Conservation (phyloP, 176 grass and related monocot species). For the Zoysia pacifica region DNA sequence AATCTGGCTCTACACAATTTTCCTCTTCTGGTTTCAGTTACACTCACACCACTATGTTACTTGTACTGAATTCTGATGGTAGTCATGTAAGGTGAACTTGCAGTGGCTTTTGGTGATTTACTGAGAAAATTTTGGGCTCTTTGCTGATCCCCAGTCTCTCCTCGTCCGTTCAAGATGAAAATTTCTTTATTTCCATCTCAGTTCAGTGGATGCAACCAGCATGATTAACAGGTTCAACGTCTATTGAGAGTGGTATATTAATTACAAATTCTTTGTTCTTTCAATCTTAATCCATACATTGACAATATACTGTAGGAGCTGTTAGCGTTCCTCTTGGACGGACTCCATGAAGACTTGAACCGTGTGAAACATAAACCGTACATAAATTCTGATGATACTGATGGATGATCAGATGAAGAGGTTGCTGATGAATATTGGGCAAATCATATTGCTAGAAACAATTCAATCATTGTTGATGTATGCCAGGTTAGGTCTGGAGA, state of each 20-base stretch:
- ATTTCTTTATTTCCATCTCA: slow-evolving; percentile 95
- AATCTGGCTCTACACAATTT: neutral
- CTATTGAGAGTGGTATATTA: slow-evolving; percentile 6
- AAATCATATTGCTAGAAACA: slow-evolving; percentile 96
- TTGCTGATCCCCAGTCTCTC: slow-evolving; percentile 79
- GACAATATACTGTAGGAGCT: slow-evolving; percentile 62
- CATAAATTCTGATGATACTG: slow-evolving; percentile 84
- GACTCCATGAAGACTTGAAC: slow-evolving; percentile 98
- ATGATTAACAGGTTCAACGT: slow-evolving; percentile 87
- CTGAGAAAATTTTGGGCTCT: slow-evolving; percentile 95
- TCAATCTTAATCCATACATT: slow-evolving; percentile 19
- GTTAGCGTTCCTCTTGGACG: slow-evolving; percentile 94
- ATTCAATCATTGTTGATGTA: slow-evolving; percentile 99
- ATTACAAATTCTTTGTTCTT: slow-evolving; percentile 14
- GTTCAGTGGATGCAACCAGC: slow-evolving; percentile 97
- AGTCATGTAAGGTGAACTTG: slow-evolving; percentile 99
- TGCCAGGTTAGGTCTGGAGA: slow-evolving; percentile 72
- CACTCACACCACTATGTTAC: slow-evolving; percentile 42
- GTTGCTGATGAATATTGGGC: slow-evolving; percentile 96
- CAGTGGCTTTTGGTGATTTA: slow-evolving; percentile 95
- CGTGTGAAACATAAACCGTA: slow-evolving; percentile 96
- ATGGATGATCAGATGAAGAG: slow-evolving; percentile 97
- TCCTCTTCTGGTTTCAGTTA: slow-evolving; percentile 32
- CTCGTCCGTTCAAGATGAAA: slow-evolving; percentile 91
- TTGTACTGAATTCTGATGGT: slow-evolving; percentile 81